These are phyloP conservation scores for Hypoxylon cercidicola DNA, from an alignment of 495 filamentous ascomycete species.

Conservation along the genomic window DNA sequence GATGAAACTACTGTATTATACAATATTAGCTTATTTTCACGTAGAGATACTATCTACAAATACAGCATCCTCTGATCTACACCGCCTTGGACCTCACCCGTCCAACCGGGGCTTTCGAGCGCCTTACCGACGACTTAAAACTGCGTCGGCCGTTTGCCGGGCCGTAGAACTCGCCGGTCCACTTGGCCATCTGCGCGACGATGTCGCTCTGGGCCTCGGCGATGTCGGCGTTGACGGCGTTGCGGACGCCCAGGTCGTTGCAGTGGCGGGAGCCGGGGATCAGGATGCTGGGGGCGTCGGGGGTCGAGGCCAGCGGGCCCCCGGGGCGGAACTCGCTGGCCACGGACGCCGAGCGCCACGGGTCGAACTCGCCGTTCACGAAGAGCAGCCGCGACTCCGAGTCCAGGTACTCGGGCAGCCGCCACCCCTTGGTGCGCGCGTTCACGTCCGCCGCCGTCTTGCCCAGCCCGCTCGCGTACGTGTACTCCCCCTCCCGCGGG, in stretches of 20 bases:
- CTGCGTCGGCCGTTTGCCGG: not conserved
- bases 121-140: not conserved
- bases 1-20: too few species aligned
- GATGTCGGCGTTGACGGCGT: conserved; percentile 46
- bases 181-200: conserved; percentile 59
- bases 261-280: conserved; percentile 67
- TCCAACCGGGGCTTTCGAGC: not conserved
- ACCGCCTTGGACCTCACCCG: too few species aligned
- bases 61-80: too few species aligned
- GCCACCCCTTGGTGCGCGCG: conserved; percentile 66
- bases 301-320: conserved; percentile 60
- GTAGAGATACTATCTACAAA: too few species aligned
- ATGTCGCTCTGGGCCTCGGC: conserved; percentile 53
- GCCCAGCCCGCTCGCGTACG: conserved; percentile 59
- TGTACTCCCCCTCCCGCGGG: conserved; percentile 60
- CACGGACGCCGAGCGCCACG: conserved; percentile 65
- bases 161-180: conserved; percentile 60
- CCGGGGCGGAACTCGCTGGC: conserved; percentile 63
- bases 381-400: conserved; percentile 62
- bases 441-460: conserved; percentile 64
- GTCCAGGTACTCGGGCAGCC: conserved; percentile 52
- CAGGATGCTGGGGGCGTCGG: conserved; percentile 59
- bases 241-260: conserved; percentile 59
- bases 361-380: conserved; percentile 70
- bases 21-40: too few species aligned